Evolutionary conservation across 2,329 filamentous ascomycete genomes (phyloP).

Genomic region (Epichloe scottii): DNA sequence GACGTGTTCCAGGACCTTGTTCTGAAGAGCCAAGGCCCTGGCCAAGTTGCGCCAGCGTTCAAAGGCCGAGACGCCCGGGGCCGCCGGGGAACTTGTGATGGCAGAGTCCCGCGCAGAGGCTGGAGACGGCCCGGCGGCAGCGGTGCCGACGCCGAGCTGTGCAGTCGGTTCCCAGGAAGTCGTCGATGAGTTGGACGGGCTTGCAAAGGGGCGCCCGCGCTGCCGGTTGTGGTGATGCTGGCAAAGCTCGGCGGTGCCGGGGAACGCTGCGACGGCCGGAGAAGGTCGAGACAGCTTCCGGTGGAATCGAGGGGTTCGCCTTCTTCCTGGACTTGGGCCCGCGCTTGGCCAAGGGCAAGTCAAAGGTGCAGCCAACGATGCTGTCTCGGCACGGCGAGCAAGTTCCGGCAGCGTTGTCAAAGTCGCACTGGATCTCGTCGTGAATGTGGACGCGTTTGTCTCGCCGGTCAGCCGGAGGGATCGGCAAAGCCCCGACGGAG

Average conservation of each 20-base stretch:
- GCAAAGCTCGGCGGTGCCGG: not conserved
- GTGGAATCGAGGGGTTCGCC: conserved; percentile 8
- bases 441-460: not conserved
- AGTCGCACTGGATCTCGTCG: conserved; percentile 15
- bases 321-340: conserved; percentile 24
- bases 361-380: conserved; percentile 22
- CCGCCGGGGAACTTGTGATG: conserved; percentile 3
- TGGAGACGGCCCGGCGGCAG: conserved; percentile 13
- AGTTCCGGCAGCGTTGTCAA: conserved; percentile 10
- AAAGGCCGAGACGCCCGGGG: conserved; percentile 11
- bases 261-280: conserved; percentile 3
- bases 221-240: not conserved
- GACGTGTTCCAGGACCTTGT: conserved; percentile 14
- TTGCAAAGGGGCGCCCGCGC: conserved; percentile 5
- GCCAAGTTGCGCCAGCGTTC: conserved; percentile 18
- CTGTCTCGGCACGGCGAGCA: conserved; percentile 23
- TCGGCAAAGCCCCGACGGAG: conserved; percentile 8
- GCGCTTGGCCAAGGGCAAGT: conserved; percentile 24
- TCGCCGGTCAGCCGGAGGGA: not conserved
- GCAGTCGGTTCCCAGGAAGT: conserved; percentile 12
- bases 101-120: conserved; percentile 10
- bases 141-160: not conserved
- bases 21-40: conserved; percentile 13
- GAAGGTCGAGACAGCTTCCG: conserved; percentile 6
- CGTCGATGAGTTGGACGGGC: conserved; percentile 9